Percentiles rank a stretch among this genome's conserved stretches.
These are phyloP conservation scores for Neoscytalidium dimidiatum DNA, from an alignment of 2,329 filamentous ascomycete genomes.

Conservation along the genomic window DNA sequence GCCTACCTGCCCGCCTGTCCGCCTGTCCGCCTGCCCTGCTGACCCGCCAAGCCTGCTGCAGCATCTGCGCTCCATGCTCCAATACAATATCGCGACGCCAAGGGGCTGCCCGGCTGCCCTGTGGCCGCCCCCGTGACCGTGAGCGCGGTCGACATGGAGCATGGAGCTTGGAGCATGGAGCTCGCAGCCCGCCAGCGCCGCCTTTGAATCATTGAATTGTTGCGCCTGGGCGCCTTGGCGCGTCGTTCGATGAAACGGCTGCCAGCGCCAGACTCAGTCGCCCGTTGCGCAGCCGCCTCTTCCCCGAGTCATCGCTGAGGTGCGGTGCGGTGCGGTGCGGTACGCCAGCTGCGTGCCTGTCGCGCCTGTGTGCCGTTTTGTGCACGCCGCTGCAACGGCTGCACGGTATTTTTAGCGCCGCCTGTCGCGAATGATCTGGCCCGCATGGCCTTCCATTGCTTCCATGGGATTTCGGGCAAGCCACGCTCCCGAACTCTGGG, in stretches of 20 bases:
- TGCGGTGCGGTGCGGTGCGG: background rate
- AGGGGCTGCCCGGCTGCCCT: background rate
- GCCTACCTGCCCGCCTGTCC: too few species aligned
- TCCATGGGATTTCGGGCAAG: conserved; percentile 15
- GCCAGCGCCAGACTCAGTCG: conserved; percentile 12
- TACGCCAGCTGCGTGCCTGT: background rate
- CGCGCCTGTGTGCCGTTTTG: background rate
- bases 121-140: conserved; percentile 5
- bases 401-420: conserved; percentile 11
- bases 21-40: conserved; percentile 8
- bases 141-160: background rate
- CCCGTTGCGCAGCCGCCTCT: conserved; percentile 1
- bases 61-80: background rate
- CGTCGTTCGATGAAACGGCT: conserved; percentile 16
- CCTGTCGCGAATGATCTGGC: conserved; percentile 7
- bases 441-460: conserved; percentile 15
- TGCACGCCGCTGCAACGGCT: conserved; percentile 6
- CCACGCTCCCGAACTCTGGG: background rate
- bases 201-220: too few species aligned
- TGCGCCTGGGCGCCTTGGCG: conserved; percentile 11
- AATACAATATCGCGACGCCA: background rate
- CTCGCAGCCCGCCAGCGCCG: background rate
- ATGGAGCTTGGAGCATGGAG: too few species aligned
- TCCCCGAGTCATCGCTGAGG: conserved; percentile 7
- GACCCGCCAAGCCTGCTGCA: conserved; percentile 13